Conservation (phyloP, 768 basidiomycete species). For the Amanita rubescens region DNA sequence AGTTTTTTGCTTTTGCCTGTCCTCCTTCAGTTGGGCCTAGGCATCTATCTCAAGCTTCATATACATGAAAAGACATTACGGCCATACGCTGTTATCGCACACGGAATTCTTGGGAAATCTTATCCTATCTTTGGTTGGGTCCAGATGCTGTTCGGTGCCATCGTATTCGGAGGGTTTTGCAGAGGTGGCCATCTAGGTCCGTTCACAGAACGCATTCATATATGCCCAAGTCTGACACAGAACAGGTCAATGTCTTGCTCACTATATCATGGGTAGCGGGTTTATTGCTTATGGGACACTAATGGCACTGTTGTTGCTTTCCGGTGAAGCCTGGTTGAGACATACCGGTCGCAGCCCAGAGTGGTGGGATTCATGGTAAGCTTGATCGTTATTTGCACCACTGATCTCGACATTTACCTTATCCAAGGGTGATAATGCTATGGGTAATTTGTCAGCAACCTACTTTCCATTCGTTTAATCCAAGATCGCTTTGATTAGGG, state of each 20-base stretch:
- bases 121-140: constrained; percentile 86
- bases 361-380: constrained; percentile 78
- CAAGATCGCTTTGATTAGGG: constrained; percentile 29
- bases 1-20: constrained; percentile 62
- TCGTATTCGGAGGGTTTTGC: constrained; percentile 72
- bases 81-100: constrained; percentile 60
- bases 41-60: constrained; percentile 89
- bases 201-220: background rate
- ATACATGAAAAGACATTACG: constrained; percentile 72
- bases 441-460: constrained; percentile 31
- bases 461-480: background rate
- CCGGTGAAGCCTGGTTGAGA: constrained; percentile 73
- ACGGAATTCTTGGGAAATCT: constrained; percentile 74
- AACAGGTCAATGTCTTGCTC: constrained; percentile 75
- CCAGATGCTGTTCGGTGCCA: constrained; percentile 83
- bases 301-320: constrained; percentile 69
- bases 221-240: constrained; percentile 2
- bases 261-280: constrained; percentile 86
- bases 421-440: constrained; percentile 36
- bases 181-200: constrained; percentile 57
- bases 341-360: constrained; percentile 70
- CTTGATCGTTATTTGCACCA: constrained; percentile 3
- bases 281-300: constrained; percentile 85
- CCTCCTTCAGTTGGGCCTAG: constrained; percentile 56
- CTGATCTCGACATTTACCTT: background rate